Conservation (phyloP, 768 basidiomycete genomes). For the Kwoniella sp. region DNA sequence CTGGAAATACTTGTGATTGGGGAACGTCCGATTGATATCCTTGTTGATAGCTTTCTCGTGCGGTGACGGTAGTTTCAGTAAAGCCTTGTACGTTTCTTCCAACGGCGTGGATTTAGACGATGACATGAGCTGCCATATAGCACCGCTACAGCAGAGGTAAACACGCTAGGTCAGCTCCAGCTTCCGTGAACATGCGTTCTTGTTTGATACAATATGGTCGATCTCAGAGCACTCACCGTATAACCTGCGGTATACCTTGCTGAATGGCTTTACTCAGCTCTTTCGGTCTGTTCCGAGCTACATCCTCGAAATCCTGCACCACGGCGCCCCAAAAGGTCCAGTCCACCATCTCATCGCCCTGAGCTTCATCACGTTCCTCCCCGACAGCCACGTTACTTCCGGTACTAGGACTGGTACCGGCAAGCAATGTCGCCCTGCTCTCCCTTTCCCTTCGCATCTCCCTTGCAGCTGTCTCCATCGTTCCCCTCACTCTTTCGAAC, state of each 20-base stretch:
- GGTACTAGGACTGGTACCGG: not conserved
- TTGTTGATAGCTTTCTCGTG: slow-evolving; percentile 94
- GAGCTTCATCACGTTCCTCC: slow-evolving; percentile 14
- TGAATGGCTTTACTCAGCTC: slow-evolving; percentile 87
- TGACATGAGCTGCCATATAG: slow-evolving; percentile 64
- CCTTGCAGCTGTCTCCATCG: slow-evolving; percentile 51
- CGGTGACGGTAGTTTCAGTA: slow-evolving; percentile 78
- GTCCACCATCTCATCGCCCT: slow-evolving; percentile 34
- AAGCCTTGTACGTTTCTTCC: slow-evolving; percentile 75
- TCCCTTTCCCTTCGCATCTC: slow-evolving; percentile 48
- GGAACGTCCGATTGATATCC: slow-evolving; percentile 95
- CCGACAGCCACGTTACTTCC: not conserved
- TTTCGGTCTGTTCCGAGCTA: slow-evolving; percentile 76
- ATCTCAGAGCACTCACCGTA: slow-evolving; percentile 76
- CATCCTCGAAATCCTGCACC: slow-evolving; percentile 87
- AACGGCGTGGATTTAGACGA: slow-evolving; percentile 89
- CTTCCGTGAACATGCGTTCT: too few relatives aligned
- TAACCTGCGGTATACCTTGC: slow-evolving; percentile 83
- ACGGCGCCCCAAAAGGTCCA: slow-evolving; percentile 85
- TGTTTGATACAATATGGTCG: slow-evolving; percentile 1
- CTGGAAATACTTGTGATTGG: slow-evolving; percentile 93
- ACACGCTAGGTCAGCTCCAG: too few relatives aligned
- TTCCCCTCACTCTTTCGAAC: slow-evolving; percentile 48
- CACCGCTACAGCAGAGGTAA: slow-evolving; percentile 31
- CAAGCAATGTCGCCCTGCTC: slow-evolving; percentile 6